Base-by-base conservation (phyloP, 1,284 basidiomycete species). In the Volvariella volvacea region DNA sequence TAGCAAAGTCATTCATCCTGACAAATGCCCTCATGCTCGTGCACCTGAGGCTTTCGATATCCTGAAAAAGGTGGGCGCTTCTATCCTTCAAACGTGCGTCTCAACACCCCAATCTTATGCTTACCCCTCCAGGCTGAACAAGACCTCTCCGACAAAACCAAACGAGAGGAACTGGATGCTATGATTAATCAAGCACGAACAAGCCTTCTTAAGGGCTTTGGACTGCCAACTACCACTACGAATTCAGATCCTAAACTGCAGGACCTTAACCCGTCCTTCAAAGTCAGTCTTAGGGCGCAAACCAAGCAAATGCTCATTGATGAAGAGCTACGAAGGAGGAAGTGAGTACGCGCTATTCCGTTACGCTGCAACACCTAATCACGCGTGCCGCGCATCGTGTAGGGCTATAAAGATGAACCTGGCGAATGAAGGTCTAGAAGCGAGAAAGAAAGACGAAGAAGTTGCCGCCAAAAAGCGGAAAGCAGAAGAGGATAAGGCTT, bases 321-420 rank as follows among this genome's bases (percentile, higher is more conserved):
- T 32, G 88, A 91, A 57, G 88, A 91, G 58, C 67, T 90, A 14
- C 67, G 87, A 40, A 68, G 87, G 54, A 70, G 88, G 52, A 88
- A 85, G 87, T 88, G 51, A 53, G 82, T 67, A 19, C 67, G 60
- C 34, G 31, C 33, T 17, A 46, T 37, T 42, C 47, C 15, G 9
- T 36, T 28, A 38, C 31, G 22, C 39, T 41, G n/a, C 20, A 17
- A 14, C 19, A 28, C 25, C 25, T 28, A 6, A 28, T 28, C 25
- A 28, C 12, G 6, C 6, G 6, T 28, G n/a, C n/a, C 28, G 41
- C 47, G 22, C 14, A 43, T 39, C 39, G 19, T 42, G n/a, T 48
- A 89, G 87, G 56, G 86, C 87, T 2, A 65, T 89, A 52, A 90
- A 90, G 67, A 81, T 89, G 80, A 89, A 89, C 56, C 64, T 90